A percentile compares a stretch with the other conserved stretches of the same genome.
These are phyloP conservation scores for Pseudocercospora fuligena DNA, from an alignment of 2,329 filamentous ascomycete genomes.

Conservation along the genomic window DNA sequence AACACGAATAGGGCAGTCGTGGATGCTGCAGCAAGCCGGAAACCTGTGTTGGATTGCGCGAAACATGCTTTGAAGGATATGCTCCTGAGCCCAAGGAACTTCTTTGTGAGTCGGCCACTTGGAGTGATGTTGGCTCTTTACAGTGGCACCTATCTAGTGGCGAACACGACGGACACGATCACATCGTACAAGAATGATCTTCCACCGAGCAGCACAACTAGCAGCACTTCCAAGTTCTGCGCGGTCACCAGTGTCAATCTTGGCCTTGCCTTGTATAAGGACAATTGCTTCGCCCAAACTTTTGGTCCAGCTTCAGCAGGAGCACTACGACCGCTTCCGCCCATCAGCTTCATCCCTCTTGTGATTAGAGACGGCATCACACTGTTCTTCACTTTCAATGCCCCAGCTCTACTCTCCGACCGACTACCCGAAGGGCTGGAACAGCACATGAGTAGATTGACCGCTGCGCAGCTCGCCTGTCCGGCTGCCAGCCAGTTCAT, in stretches of 20 bases:
- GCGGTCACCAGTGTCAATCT: constrained; percentile 29
- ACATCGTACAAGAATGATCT: constrained; percentile 17
- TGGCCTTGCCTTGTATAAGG: constrained; percentile 30
- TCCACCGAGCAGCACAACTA: constrained; percentile 21
- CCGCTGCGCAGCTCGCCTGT: constrained; percentile 26
- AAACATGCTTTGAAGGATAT: constrained; percentile 17
- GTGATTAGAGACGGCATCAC: constrained; percentile 31
- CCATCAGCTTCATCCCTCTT: constrained; percentile 27
- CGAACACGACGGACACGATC: constrained; percentile 30
- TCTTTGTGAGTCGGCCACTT: constrained; percentile 26
- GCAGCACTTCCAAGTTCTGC: constrained; percentile 26
- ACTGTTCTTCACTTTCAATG: constrained; percentile 30
- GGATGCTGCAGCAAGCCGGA: constrained; percentile 27
- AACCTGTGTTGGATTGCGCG: constrained; percentile 19
- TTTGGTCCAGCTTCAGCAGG: constrained; percentile 26
- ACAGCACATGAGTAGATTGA: constrained; percentile 20
- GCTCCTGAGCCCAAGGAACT: constrained; percentile 22
- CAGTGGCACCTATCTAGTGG: constrained; percentile 29
- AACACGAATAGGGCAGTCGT: constrained; percentile 28
- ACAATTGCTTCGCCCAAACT: constrained; percentile 28
- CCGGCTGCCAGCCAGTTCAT: constrained; percentile 31
- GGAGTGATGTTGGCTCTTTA: constrained; percentile 31
- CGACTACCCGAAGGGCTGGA: constrained; percentile 25
- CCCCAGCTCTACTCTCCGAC: constrained; percentile 26
- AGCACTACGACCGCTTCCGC: constrained; percentile 23